Evolutionary conservation across 129 eudicot genomes (phyloP), one percentile per base, ranked within the genome.

Genomic region (Tagetes patula): DNA sequence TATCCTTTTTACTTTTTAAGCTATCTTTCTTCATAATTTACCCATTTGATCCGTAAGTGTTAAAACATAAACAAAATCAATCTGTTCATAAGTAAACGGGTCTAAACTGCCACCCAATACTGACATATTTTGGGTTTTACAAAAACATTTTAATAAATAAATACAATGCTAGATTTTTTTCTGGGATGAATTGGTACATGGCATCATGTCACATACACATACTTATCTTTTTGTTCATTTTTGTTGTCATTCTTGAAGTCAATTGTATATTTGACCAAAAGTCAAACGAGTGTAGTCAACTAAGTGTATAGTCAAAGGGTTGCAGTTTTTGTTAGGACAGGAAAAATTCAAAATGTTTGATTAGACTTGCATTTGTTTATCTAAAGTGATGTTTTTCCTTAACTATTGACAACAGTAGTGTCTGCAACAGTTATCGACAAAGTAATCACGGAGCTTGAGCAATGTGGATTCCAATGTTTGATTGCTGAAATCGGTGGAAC

Each of bases 401-500:
- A 73, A 94, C 93, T 49, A 32, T 42, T 72, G 63, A 67, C 14
- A 70, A 60, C 86, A 90, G 97, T 91, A 37, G 80, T 95, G 64
- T 85, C 99, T 11, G 81, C 81, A 37, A 73, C 85, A 46, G 86
- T 91, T 61, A 89, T 91, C 12, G 88, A 85, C 46, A 85, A 91
- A 77, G 97, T 90, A 27, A 83, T 83, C 39, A 77, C 79, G 38
- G 99, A 95, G 79, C 78, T 95, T n/a, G 97, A 95, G 79, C 76
- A 94, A 42, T 85, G 86, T n/a, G 99, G 97, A 45, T 95, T 90
- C 71, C 85, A 90, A 72, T 95, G 97, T 82, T 69, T 91, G 73
- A 80, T 82, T 59, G 97, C 99, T 13, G 96, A 85, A 74, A 95
- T 90, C 1, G 97, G 99, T 31, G 97, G 97, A 50, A 80, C 80